phyloP scores from a whole-genome alignment of 1,284 basidiomycete species.

The Athelia sp. region DNA sequence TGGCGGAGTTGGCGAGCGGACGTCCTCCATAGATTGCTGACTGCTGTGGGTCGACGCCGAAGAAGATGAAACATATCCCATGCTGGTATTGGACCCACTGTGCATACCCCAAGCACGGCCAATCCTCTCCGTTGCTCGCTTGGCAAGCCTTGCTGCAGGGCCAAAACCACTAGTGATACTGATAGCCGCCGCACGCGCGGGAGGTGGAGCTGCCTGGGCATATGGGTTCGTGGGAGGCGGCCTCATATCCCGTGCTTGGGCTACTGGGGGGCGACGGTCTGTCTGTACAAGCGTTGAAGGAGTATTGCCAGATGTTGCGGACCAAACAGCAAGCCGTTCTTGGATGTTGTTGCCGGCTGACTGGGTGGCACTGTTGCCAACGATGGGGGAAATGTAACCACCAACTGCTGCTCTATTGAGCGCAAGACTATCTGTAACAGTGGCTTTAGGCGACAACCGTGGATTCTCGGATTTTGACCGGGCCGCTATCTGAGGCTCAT shows the following conservation, averaged over 20 bases:
- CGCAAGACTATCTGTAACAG: constrained; percentile 30
- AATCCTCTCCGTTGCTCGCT: constrained; percentile 71
- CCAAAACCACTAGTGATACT: constrained; percentile 63
- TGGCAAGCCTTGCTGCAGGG: constrained; percentile 68
- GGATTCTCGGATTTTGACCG: constrained; percentile 17
- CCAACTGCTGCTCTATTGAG: constrained; percentile 35
- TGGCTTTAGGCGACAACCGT: constrained; percentile 5
- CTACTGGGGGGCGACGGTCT: constrained; percentile 7
- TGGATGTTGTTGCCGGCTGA: constrained; percentile 39
- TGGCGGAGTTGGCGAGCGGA: constrained; percentile 4
- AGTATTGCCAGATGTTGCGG: constrained; percentile 9
- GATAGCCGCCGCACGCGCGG: constrained; percentile 58
- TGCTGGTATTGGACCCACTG: constrained; percentile 34
- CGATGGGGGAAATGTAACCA: constrained; percentile 36
- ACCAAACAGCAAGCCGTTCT: constrained; percentile 45
- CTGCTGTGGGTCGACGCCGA: constrained; percentile 36
- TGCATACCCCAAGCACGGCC: constrained; percentile 56
- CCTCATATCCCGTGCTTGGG: constrained; percentile 18
- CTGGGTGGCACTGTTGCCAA: constrained; percentile 23
- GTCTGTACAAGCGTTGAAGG: constrained; percentile 3
- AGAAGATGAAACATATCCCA: constrained; percentile 23
- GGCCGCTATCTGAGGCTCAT: constrained; percentile 26
- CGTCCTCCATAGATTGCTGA: constrained; percentile 28
- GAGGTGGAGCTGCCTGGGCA: constrained; percentile 21
- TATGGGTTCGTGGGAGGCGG: constrained; percentile 23